Evolutionary conservation across 2,329 filamentous ascomycete species (phyloP), one percentile per base, ranked within the genome.

Genomic region (Hypocreales sp.): DNA sequence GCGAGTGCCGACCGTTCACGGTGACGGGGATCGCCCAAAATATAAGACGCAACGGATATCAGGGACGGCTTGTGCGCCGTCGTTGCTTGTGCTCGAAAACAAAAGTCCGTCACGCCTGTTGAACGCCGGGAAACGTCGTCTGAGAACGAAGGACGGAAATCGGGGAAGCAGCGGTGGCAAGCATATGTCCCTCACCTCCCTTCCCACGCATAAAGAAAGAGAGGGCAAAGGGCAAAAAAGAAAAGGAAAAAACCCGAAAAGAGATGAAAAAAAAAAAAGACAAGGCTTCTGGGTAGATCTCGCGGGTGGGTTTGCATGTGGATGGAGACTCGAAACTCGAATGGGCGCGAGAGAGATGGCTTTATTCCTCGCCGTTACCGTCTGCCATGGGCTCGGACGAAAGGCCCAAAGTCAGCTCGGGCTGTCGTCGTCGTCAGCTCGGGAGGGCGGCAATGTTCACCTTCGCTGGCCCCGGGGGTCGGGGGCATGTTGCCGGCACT

Each of bases 381-480:
- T 56, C 53, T 56, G 40, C 35, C n/a, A n/a, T n/a, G n/a, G n/a
- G n/a, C n/a, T n/a, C n/a, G n/a, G n/a, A n/a, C n/a, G n/a, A 28
- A 29, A 13, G 13, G 17, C 20, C 21, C 32, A 28, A 30, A 34
- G 14, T 24, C 35, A 36, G 36, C 45, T 50, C 44, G 40, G 36
- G 30, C 22, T 27, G 38, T 48, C 45, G 39, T 38, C 36, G 36
- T 44, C 38, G 33, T 48, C 40, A 31, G 40, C 42, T 32, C 33
- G 40, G 34, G 44, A 41, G 36, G 47, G 41, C 54, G 46, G 41
- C 53, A 50, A 50, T 62, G 64, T 61, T 70, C 62, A 71, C 67
- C 66, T 67, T 72, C 67, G 56, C 67, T 71, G 50, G 61, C 64
- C 39, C 64, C 64, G 26, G 67, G 67, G 27, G 66, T 72, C 29